Conservation (phyloP, 179 eudicot species). For the Nepenthes alata region DNA sequence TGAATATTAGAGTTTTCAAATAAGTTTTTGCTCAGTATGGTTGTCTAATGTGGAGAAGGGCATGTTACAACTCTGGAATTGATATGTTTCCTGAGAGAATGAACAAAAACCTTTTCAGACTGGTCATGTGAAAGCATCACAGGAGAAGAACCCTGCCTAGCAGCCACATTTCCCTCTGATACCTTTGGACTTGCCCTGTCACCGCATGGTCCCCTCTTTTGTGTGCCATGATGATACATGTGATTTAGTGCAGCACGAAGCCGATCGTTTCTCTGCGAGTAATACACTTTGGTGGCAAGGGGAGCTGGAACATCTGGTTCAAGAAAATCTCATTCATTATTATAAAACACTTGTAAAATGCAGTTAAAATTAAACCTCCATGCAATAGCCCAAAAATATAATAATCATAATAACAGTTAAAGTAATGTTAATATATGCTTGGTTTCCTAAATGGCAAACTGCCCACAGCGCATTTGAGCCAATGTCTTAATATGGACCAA, state of each 20-base stretch:
- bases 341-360: neutral
- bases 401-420: neutral
- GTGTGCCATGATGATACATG: slow-evolving; percentile 33
- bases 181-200: slow-evolving; percentile 17
- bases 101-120: slow-evolving; percentile 25
- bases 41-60: too few relatives aligned
- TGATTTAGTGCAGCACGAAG: slow-evolving; percentile 41
- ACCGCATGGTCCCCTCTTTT: slow-evolving; percentile 12
- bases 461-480: too few relatives aligned
- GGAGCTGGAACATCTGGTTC: slow-evolving; percentile 52
- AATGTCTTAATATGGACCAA: too few relatives aligned
- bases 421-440: neutral
- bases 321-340: slow-evolving; percentile 12
- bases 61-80: neutral
- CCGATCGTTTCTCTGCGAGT: slow-evolving; percentile 56
- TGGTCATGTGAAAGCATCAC: slow-evolving; percentile 14
- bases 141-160: slow-evolving; percentile 19
- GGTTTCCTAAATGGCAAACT: too few relatives aligned
- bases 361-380: too few relatives aligned
- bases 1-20: too few relatives aligned
- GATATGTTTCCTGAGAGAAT: neutral
- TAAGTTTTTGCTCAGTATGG: too few relatives aligned
- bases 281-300: slow-evolving; percentile 56
- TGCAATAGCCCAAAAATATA: too few relatives aligned
- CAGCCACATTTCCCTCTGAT: slow-evolving; percentile 18